phyloP scores from a whole-genome alignment of 768 basidiomycete species.

The Kondoa subrosea region DNA sequence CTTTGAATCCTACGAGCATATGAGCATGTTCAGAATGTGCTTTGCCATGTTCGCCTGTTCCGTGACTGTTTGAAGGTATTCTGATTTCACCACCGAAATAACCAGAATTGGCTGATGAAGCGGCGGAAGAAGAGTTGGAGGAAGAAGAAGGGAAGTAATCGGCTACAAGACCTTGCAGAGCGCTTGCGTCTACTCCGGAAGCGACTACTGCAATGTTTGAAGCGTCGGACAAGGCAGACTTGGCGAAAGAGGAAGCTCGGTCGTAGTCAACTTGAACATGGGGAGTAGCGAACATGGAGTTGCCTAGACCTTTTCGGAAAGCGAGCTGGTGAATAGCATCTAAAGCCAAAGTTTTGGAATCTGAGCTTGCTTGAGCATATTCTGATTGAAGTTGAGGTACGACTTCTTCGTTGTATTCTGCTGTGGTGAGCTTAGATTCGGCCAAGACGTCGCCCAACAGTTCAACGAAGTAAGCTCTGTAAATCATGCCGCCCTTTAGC shows the following conservation, averaged over 20 bases:
- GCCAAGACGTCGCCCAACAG: constrained; percentile 68
- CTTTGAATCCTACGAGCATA: constrained; percentile 46
- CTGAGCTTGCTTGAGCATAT: constrained; percentile 42
- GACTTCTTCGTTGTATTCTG: constrained; percentile 39
- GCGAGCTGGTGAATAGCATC: constrained; percentile 78
- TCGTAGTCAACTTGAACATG: constrained; percentile 39
- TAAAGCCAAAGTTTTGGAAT: constrained; percentile 54
- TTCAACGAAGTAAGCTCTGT: constrained; percentile 74
- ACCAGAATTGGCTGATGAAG: constrained; percentile 36
- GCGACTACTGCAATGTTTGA: constrained; percentile 73
- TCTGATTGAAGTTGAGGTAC: constrained; percentile 54
- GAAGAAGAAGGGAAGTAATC: constrained; percentile 47
- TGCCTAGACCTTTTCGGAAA: constrained; percentile 85
- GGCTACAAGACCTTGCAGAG: constrained; percentile 55
- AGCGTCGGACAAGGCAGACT: constrained; percentile 49
- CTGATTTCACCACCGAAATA: constrained; percentile 81
- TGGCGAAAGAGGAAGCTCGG: constrained; percentile 51
- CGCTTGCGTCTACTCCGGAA: constrained; percentile 57
- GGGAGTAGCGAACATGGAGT: constrained; percentile 67
- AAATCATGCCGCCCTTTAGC: neutral
- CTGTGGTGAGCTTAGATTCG: constrained; percentile 48
- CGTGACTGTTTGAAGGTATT: constrained; percentile 39
- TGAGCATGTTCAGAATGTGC: neutral
- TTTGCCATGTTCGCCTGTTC: constrained; percentile 32
- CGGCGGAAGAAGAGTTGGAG: constrained; percentile 32